These are phyloP conservation scores for Alternaria arbusti DNA, from an alignment of 2,329 filamentous ascomycete species.

Conservation along the genomic window DNA sequence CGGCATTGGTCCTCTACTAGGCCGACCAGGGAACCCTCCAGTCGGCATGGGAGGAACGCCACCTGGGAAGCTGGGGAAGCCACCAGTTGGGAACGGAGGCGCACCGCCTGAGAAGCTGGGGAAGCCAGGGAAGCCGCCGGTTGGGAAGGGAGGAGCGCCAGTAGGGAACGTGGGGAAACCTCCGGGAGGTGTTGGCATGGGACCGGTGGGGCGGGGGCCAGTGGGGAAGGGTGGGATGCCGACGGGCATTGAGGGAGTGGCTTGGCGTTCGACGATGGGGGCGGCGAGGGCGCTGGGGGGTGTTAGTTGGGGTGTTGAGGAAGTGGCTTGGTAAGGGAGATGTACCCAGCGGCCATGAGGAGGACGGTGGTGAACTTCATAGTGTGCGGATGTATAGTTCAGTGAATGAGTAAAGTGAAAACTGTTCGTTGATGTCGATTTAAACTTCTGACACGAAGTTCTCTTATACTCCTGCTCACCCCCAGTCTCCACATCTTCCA, in stretches of 20 bases:
- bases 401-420: neutral
- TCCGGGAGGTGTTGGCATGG: conserved; percentile 2
- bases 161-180: conserved; percentile 1
- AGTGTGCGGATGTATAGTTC: neutral
- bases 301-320: neutral
- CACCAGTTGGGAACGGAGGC: neutral
- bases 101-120: neutral
- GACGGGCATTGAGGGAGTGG: neutral
- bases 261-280: conserved; percentile 12
- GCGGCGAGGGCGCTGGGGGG: conserved; percentile 16
- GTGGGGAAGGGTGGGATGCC: conserved; percentile 1
- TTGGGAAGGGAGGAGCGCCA: neutral
- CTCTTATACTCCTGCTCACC: neutral
- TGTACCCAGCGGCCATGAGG: conserved; percentile 17
- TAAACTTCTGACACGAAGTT: neutral
- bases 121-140: conserved; percentile 3
- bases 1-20: conserved; percentile 1
- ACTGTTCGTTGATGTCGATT: neutral
- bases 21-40: conserved; percentile 4
- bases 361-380: conserved; percentile 17
- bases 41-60: neutral
- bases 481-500: neutral
- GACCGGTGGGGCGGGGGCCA: neutral
- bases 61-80: neutral
- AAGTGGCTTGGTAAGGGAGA: neutral